Evolutionary conservation across 2,329 filamentous ascomycete genomes (phyloP), one percentile per base, ranked within the genome.

Genomic region (Seiridium cupressi): DNA sequence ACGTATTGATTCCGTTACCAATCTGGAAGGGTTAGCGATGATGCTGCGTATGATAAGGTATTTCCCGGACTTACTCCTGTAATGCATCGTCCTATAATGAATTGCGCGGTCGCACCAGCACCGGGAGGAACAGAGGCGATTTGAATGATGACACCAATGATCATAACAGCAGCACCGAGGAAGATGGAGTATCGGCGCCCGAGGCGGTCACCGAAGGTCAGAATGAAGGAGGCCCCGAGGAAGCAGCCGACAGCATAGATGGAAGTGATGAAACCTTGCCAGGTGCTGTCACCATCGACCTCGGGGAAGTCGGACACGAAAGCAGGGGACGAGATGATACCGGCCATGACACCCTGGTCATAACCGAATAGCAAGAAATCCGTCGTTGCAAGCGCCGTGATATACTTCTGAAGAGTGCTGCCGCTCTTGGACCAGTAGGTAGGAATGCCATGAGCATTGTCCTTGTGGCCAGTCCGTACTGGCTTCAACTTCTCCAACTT

Each of bases 71-170:
- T 80, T 60, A 84, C 74, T 5, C 80, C 82, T 3, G 80, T 79
- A 18, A 83, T 72, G 40, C 80, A 75, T 46, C 80, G 74, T n/a
- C 80, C 79, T 31, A 81, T 73, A 42, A 84, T 79, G 60, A 81
- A 77, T 61, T 82, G 74, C 3, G 78, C 77, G 9, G 78, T 76
- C 31, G 83, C 77, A 26, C 81, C 76, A 55, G 76, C 74, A 26
- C 72, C 74, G 8, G 80, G 75, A n/a, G 62, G 75, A 63, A 78
- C 82, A 1, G 79, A 77, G 10, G 79, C 71, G 11, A 80, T 73
- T 67, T 87, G 84, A 34, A 87, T 77, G 7, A 80, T 75, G 44
- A 84, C 83, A 38, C 84, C 84, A 38, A 86, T 67, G 32, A 84
- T 79, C 77, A 86, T 82, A 63, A 86, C 75, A 3, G 71, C 64